Base-by-base conservation (phyloP, 2,329 filamentous ascomycete genomes). In the Raffaelea arxii region DNA sequence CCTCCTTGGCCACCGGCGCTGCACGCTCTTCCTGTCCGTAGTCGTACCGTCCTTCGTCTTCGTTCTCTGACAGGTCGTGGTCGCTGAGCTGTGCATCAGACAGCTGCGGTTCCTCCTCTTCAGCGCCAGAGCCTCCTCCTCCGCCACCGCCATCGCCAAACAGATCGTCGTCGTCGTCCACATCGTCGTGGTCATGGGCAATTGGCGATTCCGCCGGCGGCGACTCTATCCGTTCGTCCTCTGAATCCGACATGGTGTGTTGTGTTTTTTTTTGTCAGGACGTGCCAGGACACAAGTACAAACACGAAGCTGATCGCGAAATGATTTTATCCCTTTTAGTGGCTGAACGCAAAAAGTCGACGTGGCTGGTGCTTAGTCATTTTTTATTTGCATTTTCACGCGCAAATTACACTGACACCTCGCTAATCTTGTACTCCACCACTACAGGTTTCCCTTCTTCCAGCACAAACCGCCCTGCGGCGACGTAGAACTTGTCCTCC, bases 81-180 rank as follows among this genome's bases (percentile, higher is more conserved):
- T 89, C 84, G 56, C 75, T 74, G 18, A 81, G 69, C 40, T 72
- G 74, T 58, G 80, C 72, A 49, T 80, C 74, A 43, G 80, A 74
- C 53, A 79, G 63, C 57, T 82, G 79, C 49, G 79, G 76, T 54
- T 84, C 69, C 32, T 83, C 69, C 38, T 67, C 75, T 44, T 73
- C 75, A 46, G 78, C 77, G 47, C 78, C 74, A 44, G 72, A 75
- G 46, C 78, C 77, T 46, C 77, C 78, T 48, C 79, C 77, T 44
- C 73, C 75, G 47, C 10, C 45, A 36, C 45, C 48, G 35, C 38
- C 49, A 30, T 48, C 52, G 32, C 52, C 52, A 49, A 54, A 54
- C 25, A 54, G 51, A 23, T 54, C 52, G 43, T 53, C 52, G 38
- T 23, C 51, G 35, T n/a, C 41, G 21, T 42, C 44, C 22, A 24